phyloP scores from a whole-genome alignment of 1,284 basidiomycete species.

The Puccinia polysora region DNA sequence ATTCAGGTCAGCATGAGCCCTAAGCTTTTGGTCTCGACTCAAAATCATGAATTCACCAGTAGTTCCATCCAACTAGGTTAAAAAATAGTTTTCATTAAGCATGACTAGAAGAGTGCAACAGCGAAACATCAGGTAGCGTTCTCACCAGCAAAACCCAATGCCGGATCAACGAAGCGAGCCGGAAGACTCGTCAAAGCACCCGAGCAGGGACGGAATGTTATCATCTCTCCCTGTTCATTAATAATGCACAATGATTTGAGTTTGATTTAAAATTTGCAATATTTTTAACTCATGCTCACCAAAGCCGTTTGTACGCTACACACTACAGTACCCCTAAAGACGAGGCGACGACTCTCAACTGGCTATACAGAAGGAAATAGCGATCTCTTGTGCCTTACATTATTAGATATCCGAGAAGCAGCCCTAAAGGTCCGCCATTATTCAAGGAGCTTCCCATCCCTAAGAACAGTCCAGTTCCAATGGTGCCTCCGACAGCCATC shows the following conservation, averaged over 20 bases:
- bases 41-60: constrained; percentile 24
- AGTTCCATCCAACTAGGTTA: constrained; percentile 30
- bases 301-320: constrained; percentile 35
- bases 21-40: background rate
- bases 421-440: constrained; percentile 55
- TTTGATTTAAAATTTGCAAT: background rate
- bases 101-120: background rate
- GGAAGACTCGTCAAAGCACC: constrained; percentile 33
- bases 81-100: background rate
- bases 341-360: background rate
- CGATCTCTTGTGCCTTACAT: constrained; percentile 7
- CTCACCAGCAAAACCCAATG: constrained; percentile 38
- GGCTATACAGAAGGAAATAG: background rate
- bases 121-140: background rate
- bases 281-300: background rate
- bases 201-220: constrained; percentile 20
- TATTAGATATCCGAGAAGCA: constrained; percentile 53
- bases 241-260: background rate
- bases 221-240: constrained; percentile 40
- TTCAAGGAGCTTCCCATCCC: constrained; percentile 63
- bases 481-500: constrained; percentile 41
- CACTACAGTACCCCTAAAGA: constrained; percentile 34
- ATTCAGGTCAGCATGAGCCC: background rate
- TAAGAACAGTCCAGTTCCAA: constrained; percentile 58
- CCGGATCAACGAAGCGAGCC: constrained; percentile 33